Conservation (phyloP, 495 filamentous ascomycete genomes). For the Letharia lupina region DNA sequence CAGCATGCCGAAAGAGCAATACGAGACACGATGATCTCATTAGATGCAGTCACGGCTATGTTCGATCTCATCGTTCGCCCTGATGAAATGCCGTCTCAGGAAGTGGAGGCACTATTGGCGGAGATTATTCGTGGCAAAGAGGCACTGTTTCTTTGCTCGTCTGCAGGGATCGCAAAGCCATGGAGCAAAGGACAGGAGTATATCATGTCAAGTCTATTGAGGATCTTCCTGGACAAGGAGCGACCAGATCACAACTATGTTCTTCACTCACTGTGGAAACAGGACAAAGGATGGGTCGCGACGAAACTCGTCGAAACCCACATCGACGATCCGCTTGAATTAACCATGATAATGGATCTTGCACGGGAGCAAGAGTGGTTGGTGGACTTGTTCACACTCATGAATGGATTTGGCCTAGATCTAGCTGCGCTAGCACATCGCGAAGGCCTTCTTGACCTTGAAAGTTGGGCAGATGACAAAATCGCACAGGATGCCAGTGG, state of each 20-base stretch:
- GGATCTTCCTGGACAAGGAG: conserved; percentile 53
- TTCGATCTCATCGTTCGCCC: conserved; percentile 53
- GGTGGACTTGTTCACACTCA: conserved; percentile 63
- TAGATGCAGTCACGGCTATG: conserved; percentile 73
- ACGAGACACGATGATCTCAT: conserved; percentile 81
- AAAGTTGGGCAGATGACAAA: conserved; percentile 68
- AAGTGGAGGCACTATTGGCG: conserved; percentile 40
- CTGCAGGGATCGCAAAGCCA: conserved; percentile 58
- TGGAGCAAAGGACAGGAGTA: conserved; percentile 55
- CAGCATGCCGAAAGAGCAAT: conserved; percentile 63
- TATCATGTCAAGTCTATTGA: conserved; percentile 52
- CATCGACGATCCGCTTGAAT: conserved; percentile 59
- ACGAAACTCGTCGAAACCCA: conserved; percentile 71
- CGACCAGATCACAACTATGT: conserved; percentile 72
- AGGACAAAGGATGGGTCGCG: conserved; percentile 74
- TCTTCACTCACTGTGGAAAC: conserved; percentile 79
- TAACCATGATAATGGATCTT: conserved; percentile 77
- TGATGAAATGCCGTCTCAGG: conserved; percentile 32
- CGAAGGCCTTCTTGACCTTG: conserved; percentile 66
- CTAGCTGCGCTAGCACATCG: conserved; percentile 83
- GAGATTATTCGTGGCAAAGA: conserved; percentile 60
- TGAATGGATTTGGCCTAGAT: conserved; percentile 78
- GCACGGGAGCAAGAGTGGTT: conserved; percentile 72
- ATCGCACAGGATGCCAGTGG: conserved; percentile 47
- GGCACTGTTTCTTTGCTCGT: conserved; percentile 71